Conservation (phyloP, 768 basidiomycete genomes). For the Tricholoma terreum region DNA sequence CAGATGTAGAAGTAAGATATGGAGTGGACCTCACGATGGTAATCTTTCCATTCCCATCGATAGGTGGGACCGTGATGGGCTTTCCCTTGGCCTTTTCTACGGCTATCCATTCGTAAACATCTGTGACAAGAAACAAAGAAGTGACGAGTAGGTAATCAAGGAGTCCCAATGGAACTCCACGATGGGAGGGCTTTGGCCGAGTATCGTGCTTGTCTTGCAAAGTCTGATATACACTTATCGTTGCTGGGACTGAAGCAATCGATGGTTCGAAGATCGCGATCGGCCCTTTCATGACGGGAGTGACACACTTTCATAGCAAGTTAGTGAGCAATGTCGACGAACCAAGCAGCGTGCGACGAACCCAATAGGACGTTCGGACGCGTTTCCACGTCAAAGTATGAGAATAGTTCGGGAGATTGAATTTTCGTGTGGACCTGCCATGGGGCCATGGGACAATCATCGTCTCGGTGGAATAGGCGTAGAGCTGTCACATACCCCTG, state of each 20-base stretch:
- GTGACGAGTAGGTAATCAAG: slow-evolving; percentile 73
- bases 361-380: slow-evolving; percentile 46
- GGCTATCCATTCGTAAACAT: slow-evolving; percentile 54
- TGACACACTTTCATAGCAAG: slow-evolving; percentile 56
- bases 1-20: slow-evolving; percentile 27
- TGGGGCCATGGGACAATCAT: no score
- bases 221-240: slow-evolving; percentile 58
- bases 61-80: slow-evolving; percentile 9
- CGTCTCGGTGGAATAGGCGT: neutral
- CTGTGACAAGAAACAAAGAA: slow-evolving; percentile 63
- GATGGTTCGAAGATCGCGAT: slow-evolving; percentile 63
- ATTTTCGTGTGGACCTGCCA: slow-evolving; percentile 51
- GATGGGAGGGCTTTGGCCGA: slow-evolving; percentile 52
- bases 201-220: slow-evolving; percentile 53
- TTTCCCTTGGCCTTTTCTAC: slow-evolving; percentile 29
- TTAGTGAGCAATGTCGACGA: slow-evolving; percentile 3
- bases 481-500: slow-evolving; percentile 41
- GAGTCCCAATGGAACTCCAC: slow-evolving; percentile 62
- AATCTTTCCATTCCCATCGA: slow-evolving; percentile 9
- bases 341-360: slow-evolving; percentile 23
- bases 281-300: slow-evolving; percentile 55
- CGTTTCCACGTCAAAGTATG: slow-evolving; percentile 73
- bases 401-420: slow-evolving; percentile 62
- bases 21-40: no score
- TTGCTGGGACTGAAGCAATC: slow-evolving; percentile 45